Evolutionary conservation across 495 filamentous ascomycete genomes (phyloP).

Genomic region (Aspergillus sclerotioniger): DNA sequence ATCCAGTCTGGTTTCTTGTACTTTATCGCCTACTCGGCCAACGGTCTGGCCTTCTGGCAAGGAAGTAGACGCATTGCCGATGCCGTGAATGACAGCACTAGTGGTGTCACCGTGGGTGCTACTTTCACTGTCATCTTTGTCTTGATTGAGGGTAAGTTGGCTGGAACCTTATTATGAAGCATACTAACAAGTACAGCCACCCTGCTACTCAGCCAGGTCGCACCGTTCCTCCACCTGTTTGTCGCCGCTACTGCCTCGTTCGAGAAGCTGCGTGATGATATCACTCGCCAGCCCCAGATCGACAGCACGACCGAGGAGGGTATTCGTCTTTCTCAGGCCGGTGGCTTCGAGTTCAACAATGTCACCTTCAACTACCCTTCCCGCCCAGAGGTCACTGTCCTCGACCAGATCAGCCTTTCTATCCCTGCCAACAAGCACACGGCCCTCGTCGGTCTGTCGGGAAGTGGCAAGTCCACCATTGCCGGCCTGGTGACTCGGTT

Average conservation of each 20-base stretch:
- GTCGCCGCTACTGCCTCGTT: slow-evolving; percentile 54
- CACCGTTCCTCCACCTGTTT: slow-evolving; percentile 62
- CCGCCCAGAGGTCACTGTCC: slow-evolving; percentile 55
- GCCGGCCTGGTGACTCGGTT: slow-evolving; percentile 54
- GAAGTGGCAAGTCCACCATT: slow-evolving; percentile 71
- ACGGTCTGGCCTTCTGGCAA: slow-evolving; percentile 67
- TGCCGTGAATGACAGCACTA: slow-evolving; percentile 34
- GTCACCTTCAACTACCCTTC: slow-evolving; percentile 64
- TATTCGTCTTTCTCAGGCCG: slow-evolving; percentile 34
- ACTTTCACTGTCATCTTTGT: slow-evolving; percentile 67
- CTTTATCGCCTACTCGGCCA: slow-evolving; percentile 63
- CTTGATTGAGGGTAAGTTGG: slow-evolving; percentile 55
- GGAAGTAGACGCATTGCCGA: slow-evolving; percentile 54
- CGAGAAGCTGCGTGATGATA: slow-evolving; percentile 48
- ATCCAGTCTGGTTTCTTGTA: slow-evolving; percentile 64
- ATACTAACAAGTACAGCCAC: slow-evolving; percentile 46
- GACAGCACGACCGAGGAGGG: slow-evolving; percentile 41
- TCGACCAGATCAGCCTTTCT: slow-evolving; percentile 46
- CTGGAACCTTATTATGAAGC: background rate
- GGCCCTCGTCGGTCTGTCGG: slow-evolving; percentile 67
- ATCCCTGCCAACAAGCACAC: slow-evolving; percentile 59
- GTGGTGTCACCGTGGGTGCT: slow-evolving; percentile 49
- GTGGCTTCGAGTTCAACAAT: slow-evolving; percentile 49
- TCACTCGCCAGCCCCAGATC: slow-evolving; percentile 51
- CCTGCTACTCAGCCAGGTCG: slow-evolving; percentile 60